Evolutionary conservation across 106 monocot genomes (phyloP).

Genomic region (Dioscorea dumetorum): DNA sequence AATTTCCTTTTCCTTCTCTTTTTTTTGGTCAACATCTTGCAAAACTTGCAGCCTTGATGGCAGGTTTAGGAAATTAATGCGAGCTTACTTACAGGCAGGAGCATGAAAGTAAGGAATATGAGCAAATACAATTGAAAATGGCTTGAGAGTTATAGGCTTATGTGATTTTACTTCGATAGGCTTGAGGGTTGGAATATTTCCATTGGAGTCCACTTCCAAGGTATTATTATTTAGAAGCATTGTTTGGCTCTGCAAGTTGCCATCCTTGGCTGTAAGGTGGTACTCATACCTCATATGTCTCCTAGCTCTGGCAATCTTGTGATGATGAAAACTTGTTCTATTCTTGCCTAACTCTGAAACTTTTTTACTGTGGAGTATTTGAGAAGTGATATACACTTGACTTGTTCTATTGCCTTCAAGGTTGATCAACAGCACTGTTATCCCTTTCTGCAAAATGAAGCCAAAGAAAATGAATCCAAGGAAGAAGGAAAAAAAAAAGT

Average conservation of each 20-base stretch:
- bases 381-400: constrained; percentile 26
- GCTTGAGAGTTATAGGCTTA: constrained; percentile 11
- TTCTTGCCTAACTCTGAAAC: too few species aligned
- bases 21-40: constrained; percentile 11
- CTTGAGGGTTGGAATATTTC: constrained; percentile 49
- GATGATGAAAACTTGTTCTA: constrained; percentile 12
- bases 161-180: constrained; percentile 35
- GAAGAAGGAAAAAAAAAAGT: background rate
- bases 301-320: background rate
- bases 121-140: constrained; percentile 4
- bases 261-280: constrained; percentile 74
- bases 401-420: constrained; percentile 58
- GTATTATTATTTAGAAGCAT: constrained; percentile 69
- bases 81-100: constrained; percentile 5
- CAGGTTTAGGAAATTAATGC: background rate
- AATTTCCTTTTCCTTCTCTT: background rate
- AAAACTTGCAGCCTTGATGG: background rate
- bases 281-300: constrained; percentile 71
- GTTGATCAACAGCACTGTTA: constrained; percentile 81
- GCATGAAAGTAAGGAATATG: constrained; percentile 3
- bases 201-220: constrained; percentile 36
- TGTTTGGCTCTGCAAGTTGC: constrained; percentile 69
- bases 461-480: too few species aligned
- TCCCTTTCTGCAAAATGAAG: constrained; percentile 52
- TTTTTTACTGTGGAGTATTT: too few species aligned